Percentiles rank a stretch among this genome's conserved stretches.
These are phyloP conservation scores for Myriosclerotinia duriaeana DNA, from an alignment of 2,329 filamentous ascomycete species.

Conservation along the genomic window DNA sequence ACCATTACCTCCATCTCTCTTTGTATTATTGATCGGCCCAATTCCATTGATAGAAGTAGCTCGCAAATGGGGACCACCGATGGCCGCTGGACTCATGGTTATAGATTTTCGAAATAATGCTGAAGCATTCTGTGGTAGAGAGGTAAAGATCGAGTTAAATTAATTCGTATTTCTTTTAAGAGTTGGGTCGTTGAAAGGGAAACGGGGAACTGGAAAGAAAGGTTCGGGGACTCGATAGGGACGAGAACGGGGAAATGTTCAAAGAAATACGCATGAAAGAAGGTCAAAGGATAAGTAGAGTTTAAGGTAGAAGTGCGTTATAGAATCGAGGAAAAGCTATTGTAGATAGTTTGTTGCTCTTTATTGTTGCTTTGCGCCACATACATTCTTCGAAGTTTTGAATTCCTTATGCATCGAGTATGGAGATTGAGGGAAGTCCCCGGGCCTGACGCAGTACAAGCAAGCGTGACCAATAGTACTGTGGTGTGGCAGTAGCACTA, in stretches of 20 bases:
- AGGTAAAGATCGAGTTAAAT: not conserved
- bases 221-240: not conserved
- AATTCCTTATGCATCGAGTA: conserved; percentile 20
- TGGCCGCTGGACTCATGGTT: conserved; percentile 39
- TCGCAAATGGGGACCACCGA: conserved; percentile 32
- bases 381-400: conserved; percentile 23
- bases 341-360: conserved; percentile 21
- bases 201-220: not conserved
- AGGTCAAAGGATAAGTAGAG: conserved; percentile 11
- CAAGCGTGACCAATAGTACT: too few species aligned
- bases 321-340: conserved; percentile 6
- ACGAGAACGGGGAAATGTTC: conserved; percentile 12
- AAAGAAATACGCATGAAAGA: conserved; percentile 17
- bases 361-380: conserved; percentile 21
- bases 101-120: conserved; percentile 16
- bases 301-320: conserved; percentile 6
- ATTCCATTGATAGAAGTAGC: conserved; percentile 33
- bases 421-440: not conserved
- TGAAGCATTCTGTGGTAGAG: conserved; percentile 28
- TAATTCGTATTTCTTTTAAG: conserved; percentile 8
- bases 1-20: conserved; percentile 24
- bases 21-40: conserved; percentile 30
- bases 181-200: conserved; percentile 9
- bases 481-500: too few species aligned
- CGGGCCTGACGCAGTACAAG: too few species aligned